These are phyloP conservation scores for Wickerhamomyces hampshirensis DNA, from an alignment of 805 yeast genomes.

Conservation along the genomic window DNA sequence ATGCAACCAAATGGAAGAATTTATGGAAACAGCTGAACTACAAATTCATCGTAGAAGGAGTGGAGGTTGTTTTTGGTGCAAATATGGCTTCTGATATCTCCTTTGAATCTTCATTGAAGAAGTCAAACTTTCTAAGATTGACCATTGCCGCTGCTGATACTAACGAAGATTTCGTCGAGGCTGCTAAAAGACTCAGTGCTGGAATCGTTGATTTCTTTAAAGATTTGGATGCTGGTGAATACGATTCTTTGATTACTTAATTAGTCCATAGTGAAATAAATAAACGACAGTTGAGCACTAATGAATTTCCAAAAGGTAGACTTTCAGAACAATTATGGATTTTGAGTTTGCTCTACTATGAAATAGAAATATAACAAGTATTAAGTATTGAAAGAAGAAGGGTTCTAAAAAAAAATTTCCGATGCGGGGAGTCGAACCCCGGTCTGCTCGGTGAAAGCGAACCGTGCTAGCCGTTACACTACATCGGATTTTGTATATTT, in stretches of 20 bases:
- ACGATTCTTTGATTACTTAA: neutral
- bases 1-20: neutral
- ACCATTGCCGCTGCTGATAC: neutral
- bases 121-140: neutral
- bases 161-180: neutral
- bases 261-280: neutral
- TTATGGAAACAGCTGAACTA: neutral
- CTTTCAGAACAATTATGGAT: no score
- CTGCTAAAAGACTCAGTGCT: neutral
- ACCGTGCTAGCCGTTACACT: slow-evolving; percentile 83
- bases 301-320: no score
- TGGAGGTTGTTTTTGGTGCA: neutral
- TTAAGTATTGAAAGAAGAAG: no score
- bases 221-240: neutral
- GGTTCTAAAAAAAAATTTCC: slow-evolving; percentile 39
- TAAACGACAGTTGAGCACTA: no score
- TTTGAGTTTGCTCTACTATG: no score
- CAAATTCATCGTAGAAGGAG: neutral
- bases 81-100: neutral
- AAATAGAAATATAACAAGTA: no score
- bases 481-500: slow-evolving; percentile 61
- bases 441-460: slow-evolving; percentile 82
- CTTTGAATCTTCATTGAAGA: neutral
- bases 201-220: neutral
- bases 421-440: slow-evolving; percentile 89